phyloP scores from a whole-genome alignment of 2,329 filamentous ascomycete genomes.

The Aspergillus sclerotialis region DNA sequence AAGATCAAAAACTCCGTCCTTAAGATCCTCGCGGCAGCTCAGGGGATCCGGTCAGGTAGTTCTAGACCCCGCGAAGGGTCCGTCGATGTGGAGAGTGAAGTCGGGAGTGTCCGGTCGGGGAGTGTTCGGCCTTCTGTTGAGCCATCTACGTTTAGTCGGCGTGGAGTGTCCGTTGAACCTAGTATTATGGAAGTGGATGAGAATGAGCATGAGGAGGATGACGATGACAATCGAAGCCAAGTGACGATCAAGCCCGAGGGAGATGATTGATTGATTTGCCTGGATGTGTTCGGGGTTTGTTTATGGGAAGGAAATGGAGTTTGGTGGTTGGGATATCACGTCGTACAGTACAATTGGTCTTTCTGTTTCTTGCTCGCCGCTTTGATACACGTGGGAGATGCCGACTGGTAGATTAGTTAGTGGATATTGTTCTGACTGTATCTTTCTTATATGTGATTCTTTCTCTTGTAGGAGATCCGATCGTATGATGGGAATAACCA shows the following conservation, averaged over 20 bases:
- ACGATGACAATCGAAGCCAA: slow-evolving; percentile 27
- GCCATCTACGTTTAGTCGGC: slow-evolving; percentile 14
- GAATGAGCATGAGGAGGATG: slow-evolving; percentile 23
- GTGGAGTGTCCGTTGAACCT: slow-evolving; percentile 23
- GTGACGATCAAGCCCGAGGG: no score
- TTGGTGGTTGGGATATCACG: no score
- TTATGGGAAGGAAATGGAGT: no score
- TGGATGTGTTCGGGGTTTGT: no score
- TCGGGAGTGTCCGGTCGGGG: slow-evolving; percentile 21
- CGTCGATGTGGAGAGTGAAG: slow-evolving; percentile 24
- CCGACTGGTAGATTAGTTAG: no score
- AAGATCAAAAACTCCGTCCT: slow-evolving; percentile 40
- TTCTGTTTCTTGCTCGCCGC: no score
- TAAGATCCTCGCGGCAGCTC: slow-evolving; percentile 42
- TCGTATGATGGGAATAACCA: no score
- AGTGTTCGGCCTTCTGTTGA: slow-evolving; percentile 25
- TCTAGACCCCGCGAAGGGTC: slow-evolving; percentile 25
- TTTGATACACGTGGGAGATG: no score
- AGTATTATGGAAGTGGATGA: slow-evolving; percentile 35
- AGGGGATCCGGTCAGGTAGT: slow-evolving; percentile 33
- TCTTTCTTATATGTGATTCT: neutral
- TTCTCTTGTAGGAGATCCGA: no score
- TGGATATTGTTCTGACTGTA: slow-evolving; percentile 5
- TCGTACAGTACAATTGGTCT: no score
- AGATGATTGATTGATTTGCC: no score